phyloP scores from a whole-genome alignment of 2,329 filamentous ascomycete species.

The Tolypocladium guangdongense region DNA sequence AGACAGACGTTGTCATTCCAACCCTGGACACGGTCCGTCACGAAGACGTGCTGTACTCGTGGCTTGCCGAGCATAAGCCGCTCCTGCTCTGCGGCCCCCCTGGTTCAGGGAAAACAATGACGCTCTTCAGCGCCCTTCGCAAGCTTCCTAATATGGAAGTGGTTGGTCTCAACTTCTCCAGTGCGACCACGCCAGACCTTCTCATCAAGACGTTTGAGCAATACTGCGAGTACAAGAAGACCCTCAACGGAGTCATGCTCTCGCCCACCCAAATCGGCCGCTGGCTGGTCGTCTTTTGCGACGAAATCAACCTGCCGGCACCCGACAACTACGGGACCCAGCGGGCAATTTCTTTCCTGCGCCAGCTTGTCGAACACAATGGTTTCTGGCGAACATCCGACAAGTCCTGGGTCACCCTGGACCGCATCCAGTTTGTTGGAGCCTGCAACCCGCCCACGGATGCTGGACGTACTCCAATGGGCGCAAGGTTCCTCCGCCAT shows the following conservation, averaged over 20 bases:
- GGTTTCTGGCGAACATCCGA: conserved; percentile 98
- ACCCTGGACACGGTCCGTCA: conserved; percentile 95
- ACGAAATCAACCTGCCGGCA: conserved; percentile 97
- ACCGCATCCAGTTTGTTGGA: conserved; percentile 97
- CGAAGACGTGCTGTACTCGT: conserved; percentile 98
- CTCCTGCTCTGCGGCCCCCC: conserved; percentile 92
- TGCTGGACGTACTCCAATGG: conserved; percentile 89
- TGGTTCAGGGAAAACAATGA: conserved; percentile 99
- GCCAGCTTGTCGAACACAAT: conserved; percentile 96
- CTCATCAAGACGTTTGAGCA: conserved; percentile 99
- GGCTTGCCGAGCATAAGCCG: conserved; percentile 97
- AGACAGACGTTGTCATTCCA: conserved; percentile 97
- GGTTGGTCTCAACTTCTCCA: conserved; percentile 98
- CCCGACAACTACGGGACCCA: conserved; percentile 97
- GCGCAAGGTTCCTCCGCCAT: conserved; percentile 86
- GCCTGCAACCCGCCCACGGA: conserved; percentile 98
- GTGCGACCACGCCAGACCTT: conserved; percentile 92
- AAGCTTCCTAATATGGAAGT: conserved; percentile 99
- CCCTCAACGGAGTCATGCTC: conserved; percentile 87
- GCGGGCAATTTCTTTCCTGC: conserved; percentile 90
- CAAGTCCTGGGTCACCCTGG: conserved; percentile 94
- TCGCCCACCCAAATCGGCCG: conserved; percentile 93
- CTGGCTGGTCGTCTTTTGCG: conserved; percentile 98
- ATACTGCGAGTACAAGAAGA: conserved; percentile 99
- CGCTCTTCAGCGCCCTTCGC: conserved; percentile 89